These are phyloP conservation scores for Carallia brachiata DNA, from an alignment of 345 rosid species.

Conservation along the genomic window DNA sequence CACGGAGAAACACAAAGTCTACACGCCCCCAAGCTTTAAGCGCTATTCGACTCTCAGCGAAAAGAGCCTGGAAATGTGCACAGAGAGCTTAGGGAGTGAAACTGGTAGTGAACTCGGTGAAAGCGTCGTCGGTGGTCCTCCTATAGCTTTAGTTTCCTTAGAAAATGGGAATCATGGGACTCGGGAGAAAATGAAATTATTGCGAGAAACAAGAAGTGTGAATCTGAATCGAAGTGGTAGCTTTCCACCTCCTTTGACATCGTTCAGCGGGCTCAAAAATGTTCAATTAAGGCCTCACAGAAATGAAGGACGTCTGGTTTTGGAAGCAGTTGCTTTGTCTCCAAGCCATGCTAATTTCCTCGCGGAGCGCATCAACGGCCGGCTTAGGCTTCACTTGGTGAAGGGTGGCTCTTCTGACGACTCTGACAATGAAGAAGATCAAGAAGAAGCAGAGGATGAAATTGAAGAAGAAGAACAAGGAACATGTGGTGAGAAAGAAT, in stretches of 20 bases:
- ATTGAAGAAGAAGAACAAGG: constrained; percentile 4
- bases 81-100: constrained; percentile 28
- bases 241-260: constrained; percentile 31
- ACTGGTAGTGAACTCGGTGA: constrained; percentile 21
- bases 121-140: neutral
- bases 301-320: constrained; percentile 22
- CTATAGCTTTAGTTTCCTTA: neutral
- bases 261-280: constrained; percentile 9
- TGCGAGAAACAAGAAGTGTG: constrained; percentile 1
- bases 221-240: constrained; percentile 2
- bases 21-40: constrained; percentile 11
- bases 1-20: constrained; percentile 1
- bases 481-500: neutral
- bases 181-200: neutral
- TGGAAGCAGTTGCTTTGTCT: constrained; percentile 22
- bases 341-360: constrained; percentile 8
- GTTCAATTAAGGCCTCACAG: constrained; percentile 22
- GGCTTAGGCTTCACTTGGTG: constrained; percentile 22
- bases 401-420: neutral
- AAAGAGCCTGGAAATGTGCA: constrained; percentile 28
- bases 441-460: neutral
- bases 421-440: neutral
- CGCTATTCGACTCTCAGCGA: constrained; percentile 11
- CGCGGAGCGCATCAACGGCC: constrained; percentile 25
- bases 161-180: neutral